Evolutionary conservation across 2,329 filamentous ascomycete species (phyloP).

Genomic region (Penicillium sp.): DNA sequence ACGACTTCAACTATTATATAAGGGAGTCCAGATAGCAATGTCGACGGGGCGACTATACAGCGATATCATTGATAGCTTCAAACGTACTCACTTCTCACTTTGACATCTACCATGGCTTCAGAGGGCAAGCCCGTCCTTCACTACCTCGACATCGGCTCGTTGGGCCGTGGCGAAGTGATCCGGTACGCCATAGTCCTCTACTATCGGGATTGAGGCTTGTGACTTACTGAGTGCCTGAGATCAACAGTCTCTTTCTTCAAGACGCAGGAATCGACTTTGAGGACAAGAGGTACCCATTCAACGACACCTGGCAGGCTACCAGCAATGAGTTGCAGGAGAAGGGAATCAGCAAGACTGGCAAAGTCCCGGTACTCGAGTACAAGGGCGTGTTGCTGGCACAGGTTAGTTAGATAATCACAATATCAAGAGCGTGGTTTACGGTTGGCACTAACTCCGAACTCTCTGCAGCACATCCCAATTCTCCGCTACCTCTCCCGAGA

Average conservation of each 20-base stretch:
- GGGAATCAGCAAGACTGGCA: slow-evolving; percentile 36
- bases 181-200: slow-evolving; percentile 21
- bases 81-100: too few relatives aligned
- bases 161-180: slow-evolving; percentile 36
- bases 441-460: too few relatives aligned
- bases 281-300: slow-evolving; percentile 35
- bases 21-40: too few relatives aligned
- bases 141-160: slow-evolving; percentile 34
- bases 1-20: too few relatives aligned
- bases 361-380: slow-evolving; percentile 43
- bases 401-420: slow-evolving; percentile 24
- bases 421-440: slow-evolving; percentile 24
- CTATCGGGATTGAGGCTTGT: too few relatives aligned
- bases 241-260: slow-evolving; percentile 32
- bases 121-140: slow-evolving; percentile 12
- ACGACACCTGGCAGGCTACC: slow-evolving; percentile 32
- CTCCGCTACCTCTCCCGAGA: too few relatives aligned
- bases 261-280: slow-evolving; percentile 34
- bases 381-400: slow-evolving; percentile 35
- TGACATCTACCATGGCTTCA: too few relatives aligned
- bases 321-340: slow-evolving; percentile 34
- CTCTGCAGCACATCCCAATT: too few relatives aligned
- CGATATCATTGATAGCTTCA: too few relatives aligned
- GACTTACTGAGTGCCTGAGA: too few relatives aligned
- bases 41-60: too few relatives aligned